Evolutionary conservation across 768 basidiomycete species (phyloP), one percentile per base, ranked within the genome.

Genomic region (Suillus plorans): DNA sequence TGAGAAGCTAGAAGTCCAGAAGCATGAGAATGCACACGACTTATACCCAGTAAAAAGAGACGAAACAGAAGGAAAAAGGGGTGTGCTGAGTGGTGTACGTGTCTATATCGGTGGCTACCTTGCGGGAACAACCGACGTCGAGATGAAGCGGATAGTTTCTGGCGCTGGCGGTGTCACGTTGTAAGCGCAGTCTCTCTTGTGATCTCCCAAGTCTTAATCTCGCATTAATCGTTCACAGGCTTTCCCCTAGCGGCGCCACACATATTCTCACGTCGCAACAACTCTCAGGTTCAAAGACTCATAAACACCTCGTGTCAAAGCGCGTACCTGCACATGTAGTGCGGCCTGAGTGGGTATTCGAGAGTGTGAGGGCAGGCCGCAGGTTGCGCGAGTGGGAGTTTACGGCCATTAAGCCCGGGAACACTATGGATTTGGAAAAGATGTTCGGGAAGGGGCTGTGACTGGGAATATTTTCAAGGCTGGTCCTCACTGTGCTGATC

Each of bases 251-350:
- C 20, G 83, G 83, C 12, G 89, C 88, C 55, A 94, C 93, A 8
- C 93, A 95, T 72, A 87, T 95, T 60, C 71, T 95, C 45, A 90
- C 89, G 10, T 92, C 91, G 7, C 85, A 86, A 67, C 84, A 83
- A 61, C 79, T 94, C 63, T 91, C 82, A 69, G 91, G 83, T 20
- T 84, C 86, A 34, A 94, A 94, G 75, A 89, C 84, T 3, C 86
- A 93, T 64, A 86, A 82, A 69, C 69, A 87, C 60, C 75, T 94
- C 62, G 85, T 82, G 22, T 73, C 78, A 28, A 86, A 84, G 69
- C 79, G 79, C 67, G 81, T 73, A 63, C 80, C 80, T 42, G 78
- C 80, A 25, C 82, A 89, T 63, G 83, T 94, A 62, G 90, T 94
- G 39, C 86, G 81, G 63, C 91, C 91, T 10, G 87, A 89, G 72